Evolutionary conservation across 202 grass and related monocot species (phyloP).

Genomic region (Panicum virgatum): DNA sequence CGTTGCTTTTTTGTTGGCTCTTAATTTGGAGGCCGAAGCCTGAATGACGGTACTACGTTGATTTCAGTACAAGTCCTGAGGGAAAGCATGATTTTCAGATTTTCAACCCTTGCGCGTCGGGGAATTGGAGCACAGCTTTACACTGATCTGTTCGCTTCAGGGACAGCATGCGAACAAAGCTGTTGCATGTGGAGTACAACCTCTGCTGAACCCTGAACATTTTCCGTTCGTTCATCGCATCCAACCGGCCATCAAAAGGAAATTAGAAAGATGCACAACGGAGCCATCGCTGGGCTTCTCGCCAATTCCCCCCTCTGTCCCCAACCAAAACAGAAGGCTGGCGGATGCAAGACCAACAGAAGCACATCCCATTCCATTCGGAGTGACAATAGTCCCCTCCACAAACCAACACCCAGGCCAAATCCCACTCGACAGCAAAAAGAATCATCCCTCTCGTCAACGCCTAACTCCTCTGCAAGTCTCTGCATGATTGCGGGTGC

Average conservation of each 20-base stretch:
- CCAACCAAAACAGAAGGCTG: background rate
- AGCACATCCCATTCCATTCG: constrained; percentile 24
- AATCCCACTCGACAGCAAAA: constrained; percentile 44
- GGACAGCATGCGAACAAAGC: background rate
- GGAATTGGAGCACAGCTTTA: background rate
- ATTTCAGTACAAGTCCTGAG: background rate
- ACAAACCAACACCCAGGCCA: constrained; percentile 22
- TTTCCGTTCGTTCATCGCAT: background rate
- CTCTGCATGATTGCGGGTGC: constrained; percentile 7
- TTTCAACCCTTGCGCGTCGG: background rate
- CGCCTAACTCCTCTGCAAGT: constrained; percentile 25
- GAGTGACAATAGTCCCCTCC: constrained; percentile 12
- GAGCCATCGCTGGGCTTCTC: background rate
- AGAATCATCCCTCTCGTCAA: constrained; percentile 34
- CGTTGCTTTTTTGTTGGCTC: background rate
- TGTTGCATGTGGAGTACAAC: background rate
- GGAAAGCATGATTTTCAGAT: background rate
- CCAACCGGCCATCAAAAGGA: background rate
- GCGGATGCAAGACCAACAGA: background rate
- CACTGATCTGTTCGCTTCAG: background rate
- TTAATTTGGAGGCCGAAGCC: background rate
- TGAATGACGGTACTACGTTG: background rate
- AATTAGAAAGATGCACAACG: background rate
- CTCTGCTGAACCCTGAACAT: background rate
- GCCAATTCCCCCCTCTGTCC: background rate